phyloP scores from a whole-genome alignment of 352 stramenopile genomes.

The Albugo laibachii region DNA sequence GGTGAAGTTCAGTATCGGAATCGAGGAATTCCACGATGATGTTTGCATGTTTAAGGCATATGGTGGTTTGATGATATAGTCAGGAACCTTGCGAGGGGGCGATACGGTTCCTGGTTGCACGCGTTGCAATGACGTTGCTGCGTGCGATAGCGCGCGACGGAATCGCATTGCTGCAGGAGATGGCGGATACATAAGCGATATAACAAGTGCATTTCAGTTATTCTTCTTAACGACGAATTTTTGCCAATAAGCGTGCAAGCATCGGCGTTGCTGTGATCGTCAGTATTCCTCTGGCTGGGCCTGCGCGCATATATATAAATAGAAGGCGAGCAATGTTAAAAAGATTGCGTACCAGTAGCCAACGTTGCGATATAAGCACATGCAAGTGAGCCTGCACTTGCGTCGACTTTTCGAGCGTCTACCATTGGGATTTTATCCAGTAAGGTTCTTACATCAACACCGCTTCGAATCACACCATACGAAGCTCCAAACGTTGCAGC shows the following conservation, averaged over 20 bases:
- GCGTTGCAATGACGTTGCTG: conserved; percentile 1
- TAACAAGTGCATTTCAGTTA: no score
- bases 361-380: conserved; percentile 87
- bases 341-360: conserved; percentile 24
- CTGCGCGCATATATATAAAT: conserved; percentile 6
- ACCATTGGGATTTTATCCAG: conserved; percentile 47
- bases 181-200: no score
- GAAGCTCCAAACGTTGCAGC: conserved; percentile 84
- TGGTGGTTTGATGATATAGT: conserved; percentile 27
- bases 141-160: conserved; percentile 5
- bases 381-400: conserved; percentile 37
- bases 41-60: conserved; percentile 44
- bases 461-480: conserved; percentile 44
- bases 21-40: conserved; percentile 47
- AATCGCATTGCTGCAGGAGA: no score
- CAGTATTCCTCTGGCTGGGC: conserved; percentile 38
- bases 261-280: conserved; percentile 55
- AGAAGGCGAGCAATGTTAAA: background rate
- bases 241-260: conserved; percentile 37
- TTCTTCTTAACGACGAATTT: no score
- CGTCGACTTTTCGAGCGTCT: conserved; percentile 43
- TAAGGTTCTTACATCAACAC: conserved; percentile 33
- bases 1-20: conserved; percentile 46
- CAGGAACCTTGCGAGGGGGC: conserved; percentile 23
- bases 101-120: conserved; percentile 30